phyloP scores from a whole-genome alignment of 768 basidiomycete genomes.

The Boletales sp. region DNA sequence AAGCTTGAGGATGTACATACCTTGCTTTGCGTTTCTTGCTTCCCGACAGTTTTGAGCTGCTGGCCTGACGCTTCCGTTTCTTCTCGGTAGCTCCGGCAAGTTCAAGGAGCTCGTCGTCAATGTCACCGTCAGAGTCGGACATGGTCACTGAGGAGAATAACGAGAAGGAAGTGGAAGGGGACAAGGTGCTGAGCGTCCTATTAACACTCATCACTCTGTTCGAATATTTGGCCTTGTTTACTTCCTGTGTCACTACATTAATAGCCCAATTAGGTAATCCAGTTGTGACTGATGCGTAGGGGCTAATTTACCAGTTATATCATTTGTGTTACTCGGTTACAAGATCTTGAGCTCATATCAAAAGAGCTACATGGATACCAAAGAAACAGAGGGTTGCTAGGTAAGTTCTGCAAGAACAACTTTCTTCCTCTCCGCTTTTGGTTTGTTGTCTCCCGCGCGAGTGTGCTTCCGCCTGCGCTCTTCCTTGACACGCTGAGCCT shows the following conservation, averaged over 20 bases:
- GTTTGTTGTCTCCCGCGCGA: constrained; percentile 79
- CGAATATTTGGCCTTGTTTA: constrained; percentile 22
- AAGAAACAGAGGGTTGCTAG: constrained; percentile 19
- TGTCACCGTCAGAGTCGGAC: constrained; percentile 51
- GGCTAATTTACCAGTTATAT: not conserved
- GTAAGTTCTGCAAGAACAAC: constrained; percentile 76
- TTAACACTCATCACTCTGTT: not conserved
- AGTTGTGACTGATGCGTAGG: not conserved
- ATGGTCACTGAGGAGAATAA: constrained; percentile 23
- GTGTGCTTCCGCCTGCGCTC: constrained; percentile 90
- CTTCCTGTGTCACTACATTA: constrained; percentile 13
- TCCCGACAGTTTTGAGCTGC: constrained; percentile 39
- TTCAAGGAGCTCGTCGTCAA: constrained; percentile 73
- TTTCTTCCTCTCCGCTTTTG: constrained; percentile 89
- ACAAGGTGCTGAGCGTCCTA: not conserved
- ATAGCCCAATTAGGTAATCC: too few relatives aligned
- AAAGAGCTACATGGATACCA: not conserved
- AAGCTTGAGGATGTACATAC: constrained; percentile 40
- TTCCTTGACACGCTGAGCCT: constrained; percentile 85
- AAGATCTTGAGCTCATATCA: not conserved
- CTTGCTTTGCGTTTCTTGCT: constrained; percentile 70
- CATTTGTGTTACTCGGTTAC: not conserved
- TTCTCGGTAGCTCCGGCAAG: constrained; percentile 69
- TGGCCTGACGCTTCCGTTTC: constrained; percentile 60
- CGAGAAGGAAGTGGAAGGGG: not conserved